phyloP scores from a whole-genome alignment of 495 filamentous ascomycete genomes.

The Articulospora tetracladia region DNA sequence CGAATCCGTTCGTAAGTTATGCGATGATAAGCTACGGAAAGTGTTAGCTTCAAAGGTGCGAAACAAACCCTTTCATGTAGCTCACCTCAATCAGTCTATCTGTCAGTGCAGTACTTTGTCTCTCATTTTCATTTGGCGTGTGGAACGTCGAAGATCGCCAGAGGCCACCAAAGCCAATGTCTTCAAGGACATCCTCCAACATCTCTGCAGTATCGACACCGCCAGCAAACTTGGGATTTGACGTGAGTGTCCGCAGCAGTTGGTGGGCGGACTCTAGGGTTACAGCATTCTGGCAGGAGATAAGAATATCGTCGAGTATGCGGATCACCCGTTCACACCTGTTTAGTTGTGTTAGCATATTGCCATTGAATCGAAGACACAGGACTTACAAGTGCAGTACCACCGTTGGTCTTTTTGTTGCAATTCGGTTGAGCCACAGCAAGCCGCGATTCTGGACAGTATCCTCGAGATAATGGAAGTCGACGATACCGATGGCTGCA shows the following conservation, averaged over 20 bases:
- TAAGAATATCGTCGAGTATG: constrained; percentile 50
- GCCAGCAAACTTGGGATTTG: constrained; percentile 37
- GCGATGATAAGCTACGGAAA: constrained; percentile 25
- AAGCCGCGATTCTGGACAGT: constrained; percentile 47
- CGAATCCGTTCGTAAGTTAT: background rate
- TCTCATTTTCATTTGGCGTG: constrained; percentile 40
- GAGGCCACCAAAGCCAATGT: constrained; percentile 53
- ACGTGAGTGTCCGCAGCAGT: constrained; percentile 46
- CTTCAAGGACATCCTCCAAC: constrained; percentile 44
- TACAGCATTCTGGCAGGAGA: constrained; percentile 46
- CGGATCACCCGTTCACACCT: constrained; percentile 46
- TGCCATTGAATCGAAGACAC: background rate
- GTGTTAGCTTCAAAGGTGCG: background rate
- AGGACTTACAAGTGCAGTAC: constrained; percentile 45
- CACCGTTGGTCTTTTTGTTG: constrained; percentile 41
- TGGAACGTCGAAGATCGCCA: constrained; percentile 48
- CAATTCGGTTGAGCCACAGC: constrained; percentile 47
- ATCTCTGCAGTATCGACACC: constrained; percentile 33
- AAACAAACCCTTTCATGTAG: background rate
- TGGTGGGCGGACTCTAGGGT: constrained; percentile 48
- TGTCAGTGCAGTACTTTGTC: constrained; percentile 46
- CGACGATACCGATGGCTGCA: constrained; percentile 50
- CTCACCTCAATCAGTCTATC: constrained; percentile 56
- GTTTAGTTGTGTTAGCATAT: background rate
- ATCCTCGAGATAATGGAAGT: constrained; percentile 54